A percentile compares a stretch with the other conserved stretches of the same genome.
Evolutionary conservation across 306 rosid species (phyloP).

Genomic region (Geum urbanum): DNA sequence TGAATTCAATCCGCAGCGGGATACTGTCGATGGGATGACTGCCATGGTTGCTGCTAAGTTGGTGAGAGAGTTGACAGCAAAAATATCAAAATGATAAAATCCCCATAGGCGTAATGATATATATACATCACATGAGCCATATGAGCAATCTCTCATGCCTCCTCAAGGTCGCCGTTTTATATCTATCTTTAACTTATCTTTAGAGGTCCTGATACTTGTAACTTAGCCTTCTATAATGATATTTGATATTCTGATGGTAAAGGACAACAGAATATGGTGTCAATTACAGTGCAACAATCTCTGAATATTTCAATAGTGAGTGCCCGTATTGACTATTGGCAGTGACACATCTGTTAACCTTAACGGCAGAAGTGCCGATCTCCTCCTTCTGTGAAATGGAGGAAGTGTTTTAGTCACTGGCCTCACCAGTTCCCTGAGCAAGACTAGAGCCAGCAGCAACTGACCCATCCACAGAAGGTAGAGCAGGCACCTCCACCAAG

Average conservation of each 20-base stretch:
- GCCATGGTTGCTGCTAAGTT: slow-evolving; percentile 99
- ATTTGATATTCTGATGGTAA: too few species aligned
- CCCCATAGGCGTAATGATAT: not conserved
- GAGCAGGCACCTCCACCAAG: not conserved
- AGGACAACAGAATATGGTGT: not conserved
- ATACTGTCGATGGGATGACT: slow-evolving; percentile 94
- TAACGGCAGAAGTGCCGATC: not conserved
- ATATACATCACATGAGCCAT: too few species aligned
- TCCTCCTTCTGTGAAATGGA: not conserved
- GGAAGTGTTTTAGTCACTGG: not conserved
- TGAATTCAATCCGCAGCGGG: slow-evolving; percentile 92
- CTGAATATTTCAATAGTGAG: not conserved
- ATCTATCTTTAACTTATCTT: too few species aligned
- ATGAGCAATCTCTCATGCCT: too few species aligned
- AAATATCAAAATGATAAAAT: slow-evolving; percentile 59
- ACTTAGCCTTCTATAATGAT: too few species aligned
- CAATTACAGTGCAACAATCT: not conserved
- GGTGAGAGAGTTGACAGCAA: slow-evolving; percentile 83
- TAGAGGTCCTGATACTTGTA: too few species aligned
- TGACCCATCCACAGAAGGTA: not conserved
- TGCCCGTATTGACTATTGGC: not conserved
- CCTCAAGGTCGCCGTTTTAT: too few species aligned
- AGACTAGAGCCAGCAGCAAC: not conserved
- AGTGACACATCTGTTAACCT: not conserved
- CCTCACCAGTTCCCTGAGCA: not conserved